phyloP scores from a whole-genome alignment of 805 yeast genomes.

The Kodamaea sagamina region DNA sequence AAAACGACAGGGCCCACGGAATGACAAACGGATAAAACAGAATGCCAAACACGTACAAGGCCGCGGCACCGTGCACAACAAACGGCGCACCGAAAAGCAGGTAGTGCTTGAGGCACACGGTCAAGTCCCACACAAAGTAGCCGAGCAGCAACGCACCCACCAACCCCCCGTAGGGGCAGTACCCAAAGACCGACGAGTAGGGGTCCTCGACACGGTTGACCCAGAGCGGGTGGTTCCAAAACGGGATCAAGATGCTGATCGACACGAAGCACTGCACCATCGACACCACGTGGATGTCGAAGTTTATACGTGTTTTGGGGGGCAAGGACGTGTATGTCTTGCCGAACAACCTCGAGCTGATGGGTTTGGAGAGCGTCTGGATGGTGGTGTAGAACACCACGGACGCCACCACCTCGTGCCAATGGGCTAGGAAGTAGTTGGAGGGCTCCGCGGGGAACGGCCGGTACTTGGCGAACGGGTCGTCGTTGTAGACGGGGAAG shows the following conservation, averaged over 20 bases:
- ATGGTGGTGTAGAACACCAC: conserved; percentile 60
- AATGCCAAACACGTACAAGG: conserved; percentile 68
- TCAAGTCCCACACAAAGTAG: conserved; percentile 88
- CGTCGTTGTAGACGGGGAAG: conserved; percentile 34
- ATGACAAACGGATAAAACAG: conserved; percentile 73
- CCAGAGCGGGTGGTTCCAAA: conserved; percentile 58
- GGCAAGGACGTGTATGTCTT: conserved; percentile 51
- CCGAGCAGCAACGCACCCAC: conserved; percentile 75
- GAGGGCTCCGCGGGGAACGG: conserved; percentile 49
- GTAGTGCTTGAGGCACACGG: conserved; percentile 64
- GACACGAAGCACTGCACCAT: conserved; percentile 80
- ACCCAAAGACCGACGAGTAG: conserved; percentile 51
- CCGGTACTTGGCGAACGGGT: conserved; percentile 44
- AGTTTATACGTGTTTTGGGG: conserved; percentile 59
- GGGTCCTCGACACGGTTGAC: conserved; percentile 44
- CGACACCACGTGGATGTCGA: conserved; percentile 89
- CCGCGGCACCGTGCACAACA: conserved; percentile 79
- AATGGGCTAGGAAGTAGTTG: conserved; percentile 52
- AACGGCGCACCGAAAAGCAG: conserved; percentile 79
- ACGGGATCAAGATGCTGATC: conserved; percentile 58
- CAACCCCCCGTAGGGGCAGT: conserved; percentile 74
- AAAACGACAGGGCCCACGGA: conserved; percentile 79
- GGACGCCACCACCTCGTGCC: conserved; percentile 72
- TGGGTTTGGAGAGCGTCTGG: conserved; percentile 52
- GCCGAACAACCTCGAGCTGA: conserved; percentile 55